Evolutionary conservation across 2,329 filamentous ascomycete species (phyloP).

Genomic region (Sclerotinia nivalis): DNA sequence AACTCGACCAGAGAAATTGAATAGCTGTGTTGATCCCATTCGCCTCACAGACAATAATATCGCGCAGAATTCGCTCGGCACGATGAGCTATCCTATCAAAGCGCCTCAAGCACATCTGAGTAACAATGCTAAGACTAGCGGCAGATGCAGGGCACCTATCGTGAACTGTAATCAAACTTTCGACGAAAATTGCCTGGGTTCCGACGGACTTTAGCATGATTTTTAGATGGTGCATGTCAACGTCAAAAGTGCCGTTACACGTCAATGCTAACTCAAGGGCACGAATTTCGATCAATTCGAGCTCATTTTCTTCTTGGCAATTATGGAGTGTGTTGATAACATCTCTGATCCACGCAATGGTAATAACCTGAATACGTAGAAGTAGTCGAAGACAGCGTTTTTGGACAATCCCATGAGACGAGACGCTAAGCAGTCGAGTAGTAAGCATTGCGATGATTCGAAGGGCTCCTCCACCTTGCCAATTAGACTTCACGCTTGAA

Average conservation of each 20-base stretch:
- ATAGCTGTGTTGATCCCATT: conserved; percentile 36
- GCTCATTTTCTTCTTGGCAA: conserved; percentile 35
- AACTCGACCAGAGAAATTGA: conserved; percentile 37
- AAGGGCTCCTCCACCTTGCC: conserved; percentile 50
- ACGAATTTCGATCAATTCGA: conserved; percentile 41
- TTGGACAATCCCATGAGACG: conserved; percentile 32
- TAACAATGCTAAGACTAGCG: not conserved
- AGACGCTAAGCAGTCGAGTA: conserved; percentile 48
- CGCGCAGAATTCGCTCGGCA: conserved; percentile 30
- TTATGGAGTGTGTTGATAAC: conserved; percentile 25
- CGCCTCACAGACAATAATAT: not conserved
- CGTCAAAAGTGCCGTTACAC: conserved; percentile 49
- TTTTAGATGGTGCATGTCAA: conserved; percentile 42
- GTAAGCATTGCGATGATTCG: conserved; percentile 46
- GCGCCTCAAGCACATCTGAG: conserved; percentile 15
- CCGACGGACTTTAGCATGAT: conserved; percentile 35
- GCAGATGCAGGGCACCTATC: conserved; percentile 44
- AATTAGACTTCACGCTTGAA: conserved; percentile 49
- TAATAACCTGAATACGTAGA: conserved; percentile 39
- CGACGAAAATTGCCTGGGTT: conserved; percentile 42
- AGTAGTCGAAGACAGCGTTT: conserved; percentile 42
- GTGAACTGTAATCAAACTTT: conserved; percentile 44
- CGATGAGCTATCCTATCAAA: conserved; percentile 26
- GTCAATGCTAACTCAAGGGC: conserved; percentile 46
- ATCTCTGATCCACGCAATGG: conserved; percentile 45